phyloP scores from a whole-genome alignment of 306 rosid genomes.

The Purshia tridentata region DNA sequence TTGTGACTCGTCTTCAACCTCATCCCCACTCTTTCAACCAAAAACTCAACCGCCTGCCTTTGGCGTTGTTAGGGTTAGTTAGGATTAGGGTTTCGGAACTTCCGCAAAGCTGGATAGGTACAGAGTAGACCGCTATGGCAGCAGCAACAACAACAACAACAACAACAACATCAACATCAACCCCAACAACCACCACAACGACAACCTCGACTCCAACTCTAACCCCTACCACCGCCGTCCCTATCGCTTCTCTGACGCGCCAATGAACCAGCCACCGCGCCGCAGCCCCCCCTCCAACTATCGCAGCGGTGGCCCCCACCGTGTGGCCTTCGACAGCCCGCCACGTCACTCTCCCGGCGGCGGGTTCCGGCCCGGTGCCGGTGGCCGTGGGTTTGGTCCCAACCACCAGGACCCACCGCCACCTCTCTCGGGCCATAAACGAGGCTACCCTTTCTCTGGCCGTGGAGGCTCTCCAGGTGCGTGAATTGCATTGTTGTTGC shows the following conservation, averaged over 20 bases:
- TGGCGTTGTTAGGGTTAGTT: slow-evolving; percentile 11
- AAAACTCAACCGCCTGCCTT: slow-evolving; percentile 13
- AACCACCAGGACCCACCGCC: slow-evolving; percentile 41
- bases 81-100: slow-evolving; percentile 42
- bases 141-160: slow-evolving; percentile 4
- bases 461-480: slow-evolving; percentile 75
- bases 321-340: slow-evolving; percentile 55
- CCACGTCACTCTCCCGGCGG: slow-evolving; percentile 55
- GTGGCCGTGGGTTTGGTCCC: slow-evolving; percentile 51
- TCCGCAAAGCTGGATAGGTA: slow-evolving; percentile 85
- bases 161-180: slow-evolving; percentile 9
- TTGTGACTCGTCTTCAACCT: not conserved
- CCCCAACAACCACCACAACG: slow-evolving; percentile 22
- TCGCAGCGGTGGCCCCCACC: slow-evolving; percentile 39
- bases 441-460: slow-evolving; percentile 61
- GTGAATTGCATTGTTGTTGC: not conserved
- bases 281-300: slow-evolving; percentile 48
- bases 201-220: slow-evolving; percentile 25
- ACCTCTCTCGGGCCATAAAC: slow-evolving; percentile 70
- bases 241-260: slow-evolving; percentile 71
- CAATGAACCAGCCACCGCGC: slow-evolving; percentile 41
- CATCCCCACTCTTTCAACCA: not conserved
- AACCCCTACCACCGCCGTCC: slow-evolving; percentile 50
- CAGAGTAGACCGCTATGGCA: slow-evolving; percentile 80
- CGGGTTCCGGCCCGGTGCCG: slow-evolving; percentile 41